Conservation (phyloP, 306 rosid genomes). For the Citrullus mucosospermus region DNA sequence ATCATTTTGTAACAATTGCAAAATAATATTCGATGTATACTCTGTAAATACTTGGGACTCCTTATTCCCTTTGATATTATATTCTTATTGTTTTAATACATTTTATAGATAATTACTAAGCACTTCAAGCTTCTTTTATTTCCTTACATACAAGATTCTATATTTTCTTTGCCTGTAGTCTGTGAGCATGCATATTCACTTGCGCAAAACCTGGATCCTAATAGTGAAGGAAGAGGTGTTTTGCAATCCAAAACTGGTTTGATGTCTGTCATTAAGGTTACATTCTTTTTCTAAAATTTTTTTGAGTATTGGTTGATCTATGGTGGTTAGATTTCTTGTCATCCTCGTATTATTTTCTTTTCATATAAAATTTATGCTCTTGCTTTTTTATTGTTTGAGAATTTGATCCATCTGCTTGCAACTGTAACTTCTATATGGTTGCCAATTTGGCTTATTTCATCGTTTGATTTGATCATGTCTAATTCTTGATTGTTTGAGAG, state of each 20-base stretch:
- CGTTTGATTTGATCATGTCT: conserved; percentile 2
- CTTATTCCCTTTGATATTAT: not conserved
- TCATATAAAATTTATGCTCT: not conserved
- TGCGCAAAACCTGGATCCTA: conserved; percentile 85
- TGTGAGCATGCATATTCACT: conserved; percentile 91
- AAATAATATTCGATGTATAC: not conserved
- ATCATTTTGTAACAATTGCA: not conserved
- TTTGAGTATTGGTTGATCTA: not conserved
- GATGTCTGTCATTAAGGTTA: conserved; percentile 98
- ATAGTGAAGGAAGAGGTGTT: conserved; percentile 96
- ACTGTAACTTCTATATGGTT: not conserved
- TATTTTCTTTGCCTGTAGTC: conserved; percentile 38
- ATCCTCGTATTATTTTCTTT: not conserved
- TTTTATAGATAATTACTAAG: not conserved
- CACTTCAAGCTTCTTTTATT: not conserved
- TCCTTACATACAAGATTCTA: not conserved
- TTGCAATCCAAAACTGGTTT: conserved; percentile 93
- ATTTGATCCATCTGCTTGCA: not conserved
- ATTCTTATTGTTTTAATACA: not conserved
- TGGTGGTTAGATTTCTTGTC: not conserved
- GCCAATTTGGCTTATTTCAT: not conserved
- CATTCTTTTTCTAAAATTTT: not conserved
- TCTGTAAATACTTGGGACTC: not conserved
- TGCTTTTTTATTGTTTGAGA: not conserved
- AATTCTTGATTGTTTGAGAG: conserved; percentile 16